phyloP scores from a whole-genome alignment of 495 filamentous ascomycete genomes.

The Aspergillus coremiiformis region DNA sequence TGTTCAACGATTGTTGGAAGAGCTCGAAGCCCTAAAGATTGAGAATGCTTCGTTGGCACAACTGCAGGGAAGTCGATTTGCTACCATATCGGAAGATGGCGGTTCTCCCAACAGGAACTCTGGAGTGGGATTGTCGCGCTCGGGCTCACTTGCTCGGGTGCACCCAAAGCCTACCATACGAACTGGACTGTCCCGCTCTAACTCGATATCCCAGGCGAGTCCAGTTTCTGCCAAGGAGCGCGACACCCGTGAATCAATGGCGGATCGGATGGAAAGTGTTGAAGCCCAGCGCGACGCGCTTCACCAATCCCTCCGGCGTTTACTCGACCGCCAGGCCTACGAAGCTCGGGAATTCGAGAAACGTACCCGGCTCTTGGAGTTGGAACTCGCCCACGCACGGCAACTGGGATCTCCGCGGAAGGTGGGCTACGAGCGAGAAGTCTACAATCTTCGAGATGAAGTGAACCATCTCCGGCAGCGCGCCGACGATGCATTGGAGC shows the following conservation, averaged over 20 bases:
- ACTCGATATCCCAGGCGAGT: slow-evolving; percentile 46
- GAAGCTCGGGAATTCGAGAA: slow-evolving; percentile 76
- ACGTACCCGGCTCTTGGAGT: slow-evolving; percentile 63
- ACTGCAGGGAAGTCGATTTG: slow-evolving; percentile 45
- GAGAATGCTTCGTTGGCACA: slow-evolving; percentile 47
- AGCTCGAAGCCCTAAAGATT: slow-evolving; percentile 56
- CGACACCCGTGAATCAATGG: slow-evolving; percentile 62
- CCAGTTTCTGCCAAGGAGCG: slow-evolving; percentile 54
- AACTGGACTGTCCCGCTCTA: slow-evolving; percentile 37
- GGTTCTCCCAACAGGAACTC: slow-evolving; percentile 19
- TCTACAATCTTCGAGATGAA: slow-evolving; percentile 69
- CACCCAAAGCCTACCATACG: slow-evolving; percentile 20
- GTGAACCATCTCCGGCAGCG: slow-evolving; percentile 77
- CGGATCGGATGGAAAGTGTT: slow-evolving; percentile 82
- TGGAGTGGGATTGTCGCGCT: slow-evolving; percentile 48
- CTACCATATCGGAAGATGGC: slow-evolving; percentile 57
- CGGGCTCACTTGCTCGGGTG: slow-evolving; percentile 52
- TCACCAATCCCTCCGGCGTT: slow-evolving; percentile 71
- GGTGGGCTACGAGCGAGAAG: slow-evolving; percentile 75
- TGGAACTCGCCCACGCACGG: slow-evolving; percentile 69
- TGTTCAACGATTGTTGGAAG: slow-evolving; percentile 57
- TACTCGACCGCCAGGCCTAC: slow-evolving; percentile 81
- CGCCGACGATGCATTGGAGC: slow-evolving; percentile 91
- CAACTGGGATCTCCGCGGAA: slow-evolving; percentile 58
- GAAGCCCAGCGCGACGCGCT: slow-evolving; percentile 91